phyloP scores from a whole-genome alignment of 2,329 filamentous ascomycete genomes.

The Fusarium lateritium region DNA sequence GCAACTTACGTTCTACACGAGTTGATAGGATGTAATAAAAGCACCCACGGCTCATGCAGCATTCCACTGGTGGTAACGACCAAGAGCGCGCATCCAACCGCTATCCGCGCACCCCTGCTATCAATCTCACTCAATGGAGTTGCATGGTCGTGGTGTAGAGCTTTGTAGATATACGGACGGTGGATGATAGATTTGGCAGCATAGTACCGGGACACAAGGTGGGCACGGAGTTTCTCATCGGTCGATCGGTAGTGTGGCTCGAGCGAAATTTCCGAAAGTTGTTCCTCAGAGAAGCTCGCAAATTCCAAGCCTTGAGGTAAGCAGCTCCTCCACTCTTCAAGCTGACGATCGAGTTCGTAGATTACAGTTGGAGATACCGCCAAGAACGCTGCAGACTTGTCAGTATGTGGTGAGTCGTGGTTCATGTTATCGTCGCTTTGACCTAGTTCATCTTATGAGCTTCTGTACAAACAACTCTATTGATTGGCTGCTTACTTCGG shows the following conservation, averaged over 20 bases:
- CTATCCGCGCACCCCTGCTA: slow-evolving; percentile 4
- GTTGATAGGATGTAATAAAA: slow-evolving; percentile 35
- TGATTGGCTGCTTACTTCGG: not conserved
- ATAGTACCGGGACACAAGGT: slow-evolving; percentile 21
- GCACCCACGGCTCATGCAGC: slow-evolving; percentile 15
- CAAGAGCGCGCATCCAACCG: slow-evolving; percentile 15
- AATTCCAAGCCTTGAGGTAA: slow-evolving; percentile 26
- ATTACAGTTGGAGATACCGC: slow-evolving; percentile 22
- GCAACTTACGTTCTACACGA: slow-evolving; percentile 28
- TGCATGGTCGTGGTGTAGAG: slow-evolving; percentile 4
- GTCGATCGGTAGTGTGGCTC: not conserved
- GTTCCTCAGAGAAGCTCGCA: not conserved
- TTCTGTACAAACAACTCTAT: no score
- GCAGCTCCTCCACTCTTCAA: slow-evolving; percentile 36
- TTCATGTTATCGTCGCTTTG: not conserved
- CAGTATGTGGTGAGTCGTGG: not conserved
- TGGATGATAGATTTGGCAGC: slow-evolving; percentile 30
- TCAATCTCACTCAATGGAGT: slow-evolving; percentile 5
- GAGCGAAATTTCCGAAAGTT: not conserved
- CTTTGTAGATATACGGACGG: slow-evolving; percentile 27
- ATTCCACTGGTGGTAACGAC: slow-evolving; percentile 4
- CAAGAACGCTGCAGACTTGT: slow-evolving; percentile 1
- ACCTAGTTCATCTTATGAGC: not conserved
- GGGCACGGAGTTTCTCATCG: slow-evolving; percentile 7
- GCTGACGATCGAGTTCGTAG: slow-evolving; percentile 30